Evolutionary conservation across 2,329 filamentous ascomycete genomes (phyloP).

Genomic region (Lasiodiplodia sp.): DNA sequence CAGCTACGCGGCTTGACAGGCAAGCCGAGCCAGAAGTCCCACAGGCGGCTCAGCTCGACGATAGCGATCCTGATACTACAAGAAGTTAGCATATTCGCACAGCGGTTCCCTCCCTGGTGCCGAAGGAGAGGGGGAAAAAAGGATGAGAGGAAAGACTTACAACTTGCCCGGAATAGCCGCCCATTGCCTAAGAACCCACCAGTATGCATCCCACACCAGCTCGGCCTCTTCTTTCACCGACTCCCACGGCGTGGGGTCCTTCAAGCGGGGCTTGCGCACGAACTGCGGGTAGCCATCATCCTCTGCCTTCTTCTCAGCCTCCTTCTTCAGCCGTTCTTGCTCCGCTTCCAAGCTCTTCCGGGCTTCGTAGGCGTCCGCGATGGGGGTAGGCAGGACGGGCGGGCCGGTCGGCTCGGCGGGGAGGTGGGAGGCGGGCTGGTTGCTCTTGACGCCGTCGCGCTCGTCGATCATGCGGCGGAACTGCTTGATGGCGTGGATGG

Average conservation of each 20-base stretch:
- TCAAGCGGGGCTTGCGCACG: slow-evolving; percentile 49
- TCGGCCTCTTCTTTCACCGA: slow-evolving; percentile 69
- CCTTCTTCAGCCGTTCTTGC: slow-evolving; percentile 34
- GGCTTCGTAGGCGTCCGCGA: slow-evolving; percentile 32
- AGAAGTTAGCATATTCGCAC: not conserved
- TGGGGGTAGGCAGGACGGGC: slow-evolving; percentile 31
- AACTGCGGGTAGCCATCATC: slow-evolving; percentile 53
- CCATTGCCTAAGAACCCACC: slow-evolving; percentile 76
- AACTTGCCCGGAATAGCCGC: slow-evolving; percentile 68
- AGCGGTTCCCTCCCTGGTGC: not conserved
- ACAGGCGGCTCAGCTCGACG: slow-evolving; percentile 63
- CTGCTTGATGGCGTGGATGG: slow-evolving; percentile 74
- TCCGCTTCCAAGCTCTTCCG: slow-evolving; percentile 42
- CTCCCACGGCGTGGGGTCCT: slow-evolving; percentile 60
- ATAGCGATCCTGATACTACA: slow-evolving; percentile 59
- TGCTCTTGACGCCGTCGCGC: slow-evolving; percentile 39
- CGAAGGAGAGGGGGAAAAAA: not conserved
- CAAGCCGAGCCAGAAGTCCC: slow-evolving; percentile 69
- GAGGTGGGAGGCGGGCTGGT: not conserved
- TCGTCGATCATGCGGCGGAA: slow-evolving; percentile 67
- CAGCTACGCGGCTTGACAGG: slow-evolving; percentile 64
- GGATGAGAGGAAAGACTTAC: slow-evolving; percentile 59
- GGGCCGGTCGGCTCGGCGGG: not conserved
- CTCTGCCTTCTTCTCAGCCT: slow-evolving; percentile 41
- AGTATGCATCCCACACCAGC: slow-evolving; percentile 67